Evolutionary conservation across 2,329 filamentous ascomycete species (phyloP), one percentile per base, ranked within the genome.

Genomic region (Neofusicoccum umdonicola): DNA sequence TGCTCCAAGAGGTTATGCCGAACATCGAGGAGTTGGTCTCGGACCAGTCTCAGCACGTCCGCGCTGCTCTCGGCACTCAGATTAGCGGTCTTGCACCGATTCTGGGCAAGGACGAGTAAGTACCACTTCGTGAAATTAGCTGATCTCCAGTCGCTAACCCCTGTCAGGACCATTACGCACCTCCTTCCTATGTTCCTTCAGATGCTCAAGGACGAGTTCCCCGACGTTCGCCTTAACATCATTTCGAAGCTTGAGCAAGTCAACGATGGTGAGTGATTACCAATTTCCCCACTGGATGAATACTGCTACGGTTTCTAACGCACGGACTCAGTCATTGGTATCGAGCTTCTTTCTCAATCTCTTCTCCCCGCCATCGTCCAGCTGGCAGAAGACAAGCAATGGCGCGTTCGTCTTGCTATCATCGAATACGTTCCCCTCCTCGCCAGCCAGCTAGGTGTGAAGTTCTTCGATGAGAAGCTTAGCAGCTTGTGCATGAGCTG

Each of bases 171-270:
- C 35, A 98, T 97, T 70, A 90, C 95, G 71, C 95, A 99, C 77
- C 88, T 99, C 50, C 87, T 99, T 50, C 95, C 95, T 62, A 99
- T 99, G 94, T 98, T 99, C 80, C 85, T 99, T 62, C 92, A 96
- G 78, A 99, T 99, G 95, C 88, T 99, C 72, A 99, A 98, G 85
- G 95, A 99, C 73, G 95, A 99, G 76, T 98, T 97, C 79, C 95
- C 95, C 22, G 95, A 99, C 76, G 95, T 99, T 60, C 90, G 95
- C 68, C 88, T 99, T 66, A 96, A 99, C 81, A 99, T 99, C 78
- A 99, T 99, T 74, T 98, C 95, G n/a, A 99, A 99, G 81, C 88
- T 99, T 63, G 96, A 99, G 82, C 87, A 96, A 68, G 95, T 99
- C 69, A 99, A 99, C 81, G 92, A 97, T 81, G 91, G 91, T 93